Percentiles rank a stretch among this genome's conserved stretches.
Evolutionary conservation across 2,329 filamentous ascomycete species (phyloP).

Genomic region (Aureobasidium lini): DNA sequence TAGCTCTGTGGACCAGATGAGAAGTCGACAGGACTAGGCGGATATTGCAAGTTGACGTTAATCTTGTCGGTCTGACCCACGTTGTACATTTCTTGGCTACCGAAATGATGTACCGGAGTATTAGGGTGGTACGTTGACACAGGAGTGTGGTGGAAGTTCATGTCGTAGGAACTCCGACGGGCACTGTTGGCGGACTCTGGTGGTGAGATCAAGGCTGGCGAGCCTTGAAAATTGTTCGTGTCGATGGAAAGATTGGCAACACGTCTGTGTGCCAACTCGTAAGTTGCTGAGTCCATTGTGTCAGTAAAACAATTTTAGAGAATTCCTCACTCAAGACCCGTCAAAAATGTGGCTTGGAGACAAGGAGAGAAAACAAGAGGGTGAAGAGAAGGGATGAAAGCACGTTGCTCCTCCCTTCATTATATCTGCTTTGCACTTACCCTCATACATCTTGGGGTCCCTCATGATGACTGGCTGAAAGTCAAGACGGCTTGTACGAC

Average conservation of each 20-base stretch:
- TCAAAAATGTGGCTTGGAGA: constrained; percentile 9
- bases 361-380: not conserved
- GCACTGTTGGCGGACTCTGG: constrained; percentile 1
- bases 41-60: not conserved
- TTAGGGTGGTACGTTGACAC: not conserved
- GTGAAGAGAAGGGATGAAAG: constrained; percentile 8
- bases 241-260: not conserved
- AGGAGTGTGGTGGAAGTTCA: not conserved
- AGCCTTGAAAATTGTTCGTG: not conserved
- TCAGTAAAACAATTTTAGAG: not conserved
- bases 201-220: not conserved
- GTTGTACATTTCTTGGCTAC: not conserved
- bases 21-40: not conserved
- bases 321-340: not conserved
- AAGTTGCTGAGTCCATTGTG: not conserved
- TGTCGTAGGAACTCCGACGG: constrained; percentile 1
- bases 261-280: not conserved
- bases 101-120: not conserved
- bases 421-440: constrained; percentile 12
- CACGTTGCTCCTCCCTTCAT: constrained; percentile 11
- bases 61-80: not conserved
- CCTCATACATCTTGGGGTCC: not conserved
- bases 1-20: not conserved
- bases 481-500: not conserved
- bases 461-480: constrained; percentile 3